Evolutionary conservation across 176 grass and related monocot genomes (phyloP).

Genomic region (Eleusine indica): DNA sequence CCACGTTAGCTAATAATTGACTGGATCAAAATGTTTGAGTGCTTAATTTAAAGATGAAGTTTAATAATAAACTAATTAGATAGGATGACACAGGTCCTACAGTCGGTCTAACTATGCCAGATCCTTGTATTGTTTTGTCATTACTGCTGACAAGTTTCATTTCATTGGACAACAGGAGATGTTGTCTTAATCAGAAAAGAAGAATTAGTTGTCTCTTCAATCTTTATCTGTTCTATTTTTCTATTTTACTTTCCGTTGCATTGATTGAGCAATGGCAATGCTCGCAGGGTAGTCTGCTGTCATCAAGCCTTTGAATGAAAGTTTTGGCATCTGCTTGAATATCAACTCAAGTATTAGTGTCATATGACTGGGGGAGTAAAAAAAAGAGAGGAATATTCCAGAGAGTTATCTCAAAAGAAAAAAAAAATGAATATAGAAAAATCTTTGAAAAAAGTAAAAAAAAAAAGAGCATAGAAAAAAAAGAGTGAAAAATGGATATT

Average conservation of each 20-base stretch:
- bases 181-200: neutral
- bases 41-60: neutral
- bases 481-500: neutral
- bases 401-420: constrained; percentile 1
- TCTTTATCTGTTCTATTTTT: constrained; percentile 12
- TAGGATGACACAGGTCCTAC: neutral
- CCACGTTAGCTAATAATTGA: neutral
- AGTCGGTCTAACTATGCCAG: neutral
- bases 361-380: constrained; percentile 42
- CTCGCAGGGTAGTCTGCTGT: constrained; percentile 67
- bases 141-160: neutral
- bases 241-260: constrained; percentile 20
- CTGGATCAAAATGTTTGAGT: constrained; percentile 11
- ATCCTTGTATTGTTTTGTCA: neutral
- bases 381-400: constrained; percentile 24
- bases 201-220: neutral
- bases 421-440: constrained; percentile 20
- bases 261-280: constrained; percentile 63
- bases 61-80: neutral
- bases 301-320: constrained; percentile 62
- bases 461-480: constrained; percentile 29
- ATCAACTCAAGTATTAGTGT: constrained; percentile 50
- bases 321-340: constrained; percentile 47
- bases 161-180: neutral
- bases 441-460: constrained; percentile 23